phyloP scores from a whole-genome alignment of 2,329 filamentous ascomycete species.

The Pseudocercospora fuligena region DNA sequence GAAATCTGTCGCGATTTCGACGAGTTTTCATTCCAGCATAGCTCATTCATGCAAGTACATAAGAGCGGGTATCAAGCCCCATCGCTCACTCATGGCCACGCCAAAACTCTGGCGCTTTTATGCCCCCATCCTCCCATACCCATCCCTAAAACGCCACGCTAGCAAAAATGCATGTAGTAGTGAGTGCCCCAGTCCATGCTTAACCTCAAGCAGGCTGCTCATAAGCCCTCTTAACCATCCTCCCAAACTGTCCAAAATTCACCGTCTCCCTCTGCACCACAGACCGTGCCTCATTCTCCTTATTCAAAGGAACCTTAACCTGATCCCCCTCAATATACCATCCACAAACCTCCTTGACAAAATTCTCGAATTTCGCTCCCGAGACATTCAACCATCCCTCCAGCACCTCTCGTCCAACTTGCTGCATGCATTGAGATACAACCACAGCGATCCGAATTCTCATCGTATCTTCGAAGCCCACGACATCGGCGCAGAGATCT shows the following conservation, averaged over 20 bases:
- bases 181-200: not conserved
- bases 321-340: constrained; percentile 74
- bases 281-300: constrained; percentile 97
- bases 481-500: constrained; percentile 90
- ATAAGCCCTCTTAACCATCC: constrained; percentile 82
- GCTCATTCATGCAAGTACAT: constrained; percentile 10
- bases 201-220: constrained; percentile 68
- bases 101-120: constrained; percentile 15
- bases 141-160: constrained; percentile 21
- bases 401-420: constrained; percentile 61
- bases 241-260: constrained; percentile 81
- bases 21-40: constrained; percentile 6
- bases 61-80: constrained; percentile 10
- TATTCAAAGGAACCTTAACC: constrained; percentile 84
- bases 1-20: not conserved
- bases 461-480: constrained; percentile 93
- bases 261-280: constrained; percentile 95
- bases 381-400: constrained; percentile 56
- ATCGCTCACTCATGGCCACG: constrained; percentile 6
- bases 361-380: constrained; percentile 54
- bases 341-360: constrained; percentile 65
- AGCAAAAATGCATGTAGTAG: constrained; percentile 16
- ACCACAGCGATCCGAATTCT: constrained; percentile 87
- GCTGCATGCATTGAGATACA: constrained; percentile 81
- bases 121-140: constrained; percentile 9